These are phyloP conservation scores for Aegilops sharonensis DNA, from an alignment of 176 grass and related monocot species.

Conservation along the genomic window DNA sequence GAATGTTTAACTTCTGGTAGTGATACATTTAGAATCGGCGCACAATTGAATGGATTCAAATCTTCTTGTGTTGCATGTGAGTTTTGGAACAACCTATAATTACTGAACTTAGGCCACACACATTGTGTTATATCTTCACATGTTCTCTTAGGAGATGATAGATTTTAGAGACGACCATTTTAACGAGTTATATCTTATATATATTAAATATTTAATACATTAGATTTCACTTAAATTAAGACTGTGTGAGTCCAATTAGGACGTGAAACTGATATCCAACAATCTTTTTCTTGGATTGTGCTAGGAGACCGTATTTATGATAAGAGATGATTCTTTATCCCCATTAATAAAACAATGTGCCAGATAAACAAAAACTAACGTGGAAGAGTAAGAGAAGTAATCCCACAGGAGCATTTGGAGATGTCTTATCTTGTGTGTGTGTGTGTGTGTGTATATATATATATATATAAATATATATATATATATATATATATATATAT, in stretches of 20 bases:
- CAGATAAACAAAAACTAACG: not conserved
- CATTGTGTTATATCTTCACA: no score
- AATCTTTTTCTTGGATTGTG: not conserved
- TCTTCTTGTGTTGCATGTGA: no score
- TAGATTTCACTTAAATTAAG: not conserved
- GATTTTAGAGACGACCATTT: not conserved
- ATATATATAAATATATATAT: no score
- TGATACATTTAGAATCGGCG: no score
- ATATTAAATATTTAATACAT: not conserved
- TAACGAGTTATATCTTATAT: not conserved
- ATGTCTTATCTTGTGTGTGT: not conserved
- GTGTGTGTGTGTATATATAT: no score
- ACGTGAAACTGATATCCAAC: not conserved
- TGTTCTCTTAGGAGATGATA: not conserved
- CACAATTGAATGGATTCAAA: no score
- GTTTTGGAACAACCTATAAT: no score
- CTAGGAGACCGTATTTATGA: not conserved
- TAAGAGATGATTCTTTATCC: not conserved
- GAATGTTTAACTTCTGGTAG: no score
- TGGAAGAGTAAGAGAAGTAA: not conserved
- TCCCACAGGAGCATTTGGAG: not conserved
- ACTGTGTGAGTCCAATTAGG: not conserved
- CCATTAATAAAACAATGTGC: not conserved
- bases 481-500: no score
- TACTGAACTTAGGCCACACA: no score